Conservation (phyloP, 2,329 filamentous ascomycete species). For the Leptographium wingfieldii region DNA sequence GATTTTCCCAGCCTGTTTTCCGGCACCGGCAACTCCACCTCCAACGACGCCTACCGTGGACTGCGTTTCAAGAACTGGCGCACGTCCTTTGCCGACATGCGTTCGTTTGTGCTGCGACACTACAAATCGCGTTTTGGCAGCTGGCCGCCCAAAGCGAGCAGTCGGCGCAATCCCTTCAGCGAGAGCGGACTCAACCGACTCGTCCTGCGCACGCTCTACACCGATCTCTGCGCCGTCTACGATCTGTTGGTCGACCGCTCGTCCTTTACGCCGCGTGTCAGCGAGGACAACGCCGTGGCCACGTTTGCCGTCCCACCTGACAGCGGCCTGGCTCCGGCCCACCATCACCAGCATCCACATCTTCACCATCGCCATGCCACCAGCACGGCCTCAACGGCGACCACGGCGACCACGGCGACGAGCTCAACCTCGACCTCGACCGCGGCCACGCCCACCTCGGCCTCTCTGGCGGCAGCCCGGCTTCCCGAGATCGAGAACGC, state of each 20-base stretch:
- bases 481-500: conserved; percentile 40
- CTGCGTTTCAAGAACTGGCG: conserved; percentile 81
- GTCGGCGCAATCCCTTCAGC: conserved; percentile 81
- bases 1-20: conserved; percentile 85
- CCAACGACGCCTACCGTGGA: conserved; percentile 59
- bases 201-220: conserved; percentile 70
- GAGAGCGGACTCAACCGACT: conserved; percentile 77
- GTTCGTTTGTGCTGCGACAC: conserved; percentile 58
- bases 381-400: neutral
- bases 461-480: conserved; percentile 21
- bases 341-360: neutral
- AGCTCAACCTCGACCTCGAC: neutral
- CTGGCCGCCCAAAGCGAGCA: conserved; percentile 86
- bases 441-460: neutral
- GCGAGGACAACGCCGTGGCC: conserved; percentile 38
- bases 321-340: conserved; percentile 15
- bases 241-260: conserved; percentile 76
- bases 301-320: neutral
- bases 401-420: neutral
- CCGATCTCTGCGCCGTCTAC: conserved; percentile 76
- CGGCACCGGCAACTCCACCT: conserved; percentile 75
- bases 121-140: conserved; percentile 47
- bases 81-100: conserved; percentile 58
- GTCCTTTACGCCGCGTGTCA: conserved; percentile 63
- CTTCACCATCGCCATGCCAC: neutral